Evolutionary conservation across 2,329 filamentous ascomycete genomes (phyloP).

Genomic region (Apiospora rasikravindrae): DNA sequence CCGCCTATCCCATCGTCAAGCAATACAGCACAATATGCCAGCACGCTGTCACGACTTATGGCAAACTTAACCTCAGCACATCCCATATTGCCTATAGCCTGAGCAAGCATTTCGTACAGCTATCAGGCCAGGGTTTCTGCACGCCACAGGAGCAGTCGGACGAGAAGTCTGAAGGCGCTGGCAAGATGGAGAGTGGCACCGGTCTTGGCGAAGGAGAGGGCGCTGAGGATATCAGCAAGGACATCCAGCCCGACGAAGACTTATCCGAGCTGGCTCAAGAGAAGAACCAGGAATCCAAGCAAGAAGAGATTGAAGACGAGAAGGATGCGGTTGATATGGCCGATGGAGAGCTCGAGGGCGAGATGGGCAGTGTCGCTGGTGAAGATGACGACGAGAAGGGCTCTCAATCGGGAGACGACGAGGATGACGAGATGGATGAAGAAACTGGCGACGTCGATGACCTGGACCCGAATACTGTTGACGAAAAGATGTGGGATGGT

Average conservation of each 20-base stretch:
- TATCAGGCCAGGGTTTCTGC: conserved; percentile 89
- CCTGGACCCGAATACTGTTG: conserved; percentile 84
- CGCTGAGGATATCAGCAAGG: conserved; percentile 96
- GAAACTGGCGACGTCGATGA: conserved; percentile 92
- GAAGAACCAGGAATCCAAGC: conserved; percentile 67
- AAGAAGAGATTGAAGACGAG: conserved; percentile 74
- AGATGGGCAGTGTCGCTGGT: conserved; percentile 70
- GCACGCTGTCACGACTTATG: conserved; percentile 62
- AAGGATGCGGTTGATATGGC: conserved; percentile 92
- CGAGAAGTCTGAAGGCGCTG: conserved; percentile 70
- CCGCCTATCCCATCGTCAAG: conserved; percentile 72
- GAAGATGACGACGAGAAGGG: conserved; percentile 66
- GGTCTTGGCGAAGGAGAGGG: conserved; percentile 95
- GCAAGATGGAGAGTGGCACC: conserved; percentile 87
- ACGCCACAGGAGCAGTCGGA: conserved; percentile 82
- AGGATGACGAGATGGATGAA: conserved; percentile 82
- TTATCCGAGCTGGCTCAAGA: conserved; percentile 90
- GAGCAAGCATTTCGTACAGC: conserved; percentile 76
- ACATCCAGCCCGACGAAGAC: conserved; percentile 92
- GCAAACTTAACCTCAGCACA: conserved; percentile 70
- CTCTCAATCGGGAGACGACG: conserved; percentile 66
- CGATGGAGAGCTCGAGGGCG: conserved; percentile 87
- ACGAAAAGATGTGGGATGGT: conserved; percentile 99
- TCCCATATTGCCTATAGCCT: conserved; percentile 79
- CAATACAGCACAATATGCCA: conserved; percentile 72